These are phyloP conservation scores for Turritis glabra DNA, from an alignment of 345 rosid genomes.

Conservation along the genomic window DNA sequence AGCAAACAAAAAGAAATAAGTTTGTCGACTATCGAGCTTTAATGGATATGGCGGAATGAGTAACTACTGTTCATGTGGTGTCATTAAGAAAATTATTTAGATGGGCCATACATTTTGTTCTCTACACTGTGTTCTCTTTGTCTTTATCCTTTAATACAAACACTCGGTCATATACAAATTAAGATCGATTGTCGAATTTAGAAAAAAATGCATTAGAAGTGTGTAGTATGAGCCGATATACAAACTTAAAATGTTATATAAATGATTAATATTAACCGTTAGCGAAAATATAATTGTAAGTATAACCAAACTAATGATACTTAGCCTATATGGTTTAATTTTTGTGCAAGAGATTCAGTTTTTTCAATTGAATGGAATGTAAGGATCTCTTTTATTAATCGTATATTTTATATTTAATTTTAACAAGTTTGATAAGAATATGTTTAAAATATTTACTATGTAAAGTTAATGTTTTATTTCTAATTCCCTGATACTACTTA, in stretches of 20 bases:
- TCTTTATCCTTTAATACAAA: constrained; percentile 9
- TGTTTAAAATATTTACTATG: background rate
- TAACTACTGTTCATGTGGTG: background rate
- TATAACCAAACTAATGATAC: too few species aligned
- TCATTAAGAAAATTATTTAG: background rate
- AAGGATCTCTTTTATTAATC: too few species aligned
- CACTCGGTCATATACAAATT: background rate
- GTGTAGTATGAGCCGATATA: background rate
- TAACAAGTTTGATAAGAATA: too few species aligned
- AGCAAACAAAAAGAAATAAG: background rate
- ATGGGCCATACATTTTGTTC: too few species aligned
- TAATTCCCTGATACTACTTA: too few species aligned
- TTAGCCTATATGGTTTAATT: too few species aligned
- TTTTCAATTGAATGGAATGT: too few species aligned
- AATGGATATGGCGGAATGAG: too few species aligned
- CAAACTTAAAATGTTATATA: background rate
- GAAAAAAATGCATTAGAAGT: background rate
- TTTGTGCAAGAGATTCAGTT: too few species aligned
- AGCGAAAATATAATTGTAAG: too few species aligned
- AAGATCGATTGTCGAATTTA: background rate
- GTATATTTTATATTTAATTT: too few species aligned
- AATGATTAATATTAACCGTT: too few species aligned
- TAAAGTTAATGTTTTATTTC: background rate
- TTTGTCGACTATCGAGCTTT: background rate
- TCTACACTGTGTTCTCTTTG: background rate